Percentiles rank a stretch among this genome's conserved stretches.
phyloP scores from a whole-genome alignment of 352 stramenopile species.

The Phytophthora meadii region DNA sequence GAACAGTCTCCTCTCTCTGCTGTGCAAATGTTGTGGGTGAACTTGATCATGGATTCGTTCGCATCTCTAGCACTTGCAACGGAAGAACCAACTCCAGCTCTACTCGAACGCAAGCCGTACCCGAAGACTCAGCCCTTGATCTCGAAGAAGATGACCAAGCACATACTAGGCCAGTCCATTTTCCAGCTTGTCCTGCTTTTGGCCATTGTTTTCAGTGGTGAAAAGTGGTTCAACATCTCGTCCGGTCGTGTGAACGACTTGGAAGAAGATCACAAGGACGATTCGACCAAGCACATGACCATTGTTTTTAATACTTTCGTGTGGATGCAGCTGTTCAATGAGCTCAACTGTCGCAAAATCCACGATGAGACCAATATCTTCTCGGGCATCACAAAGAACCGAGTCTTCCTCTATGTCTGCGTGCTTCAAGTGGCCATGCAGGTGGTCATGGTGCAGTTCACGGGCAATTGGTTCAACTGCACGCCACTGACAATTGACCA shows the following conservation, averaged over 20 bases:
- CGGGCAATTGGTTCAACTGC: constrained; percentile 72
- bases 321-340: constrained; percentile 93
- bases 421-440: constrained; percentile 90
- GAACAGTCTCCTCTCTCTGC: constrained; percentile 87
- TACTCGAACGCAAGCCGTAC: constrained; percentile 92
- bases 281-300: constrained; percentile 91
- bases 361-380: constrained; percentile 96
- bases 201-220: constrained; percentile 76
- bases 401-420: constrained; percentile 92
- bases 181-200: constrained; percentile 92
- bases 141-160: constrained; percentile 93
- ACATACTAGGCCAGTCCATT: constrained; percentile 92
- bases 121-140: constrained; percentile 90
- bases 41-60: constrained; percentile 98
- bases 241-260: constrained; percentile 47
- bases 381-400: constrained; percentile 88
- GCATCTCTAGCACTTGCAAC: constrained; percentile 94
- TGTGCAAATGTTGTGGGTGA: constrained; percentile 97
- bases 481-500: constrained; percentile 45
- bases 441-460: constrained; percentile 94
- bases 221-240: constrained; percentile 51
- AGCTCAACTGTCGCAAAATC: constrained; percentile 80
- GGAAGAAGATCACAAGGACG: constrained; percentile 52
- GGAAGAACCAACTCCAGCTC: constrained; percentile 82
- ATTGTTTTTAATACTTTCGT: constrained; percentile 98